phyloP scores from a whole-genome alignment of 2,329 filamentous ascomycete species.

The Metarhizium brunneum region DNA sequence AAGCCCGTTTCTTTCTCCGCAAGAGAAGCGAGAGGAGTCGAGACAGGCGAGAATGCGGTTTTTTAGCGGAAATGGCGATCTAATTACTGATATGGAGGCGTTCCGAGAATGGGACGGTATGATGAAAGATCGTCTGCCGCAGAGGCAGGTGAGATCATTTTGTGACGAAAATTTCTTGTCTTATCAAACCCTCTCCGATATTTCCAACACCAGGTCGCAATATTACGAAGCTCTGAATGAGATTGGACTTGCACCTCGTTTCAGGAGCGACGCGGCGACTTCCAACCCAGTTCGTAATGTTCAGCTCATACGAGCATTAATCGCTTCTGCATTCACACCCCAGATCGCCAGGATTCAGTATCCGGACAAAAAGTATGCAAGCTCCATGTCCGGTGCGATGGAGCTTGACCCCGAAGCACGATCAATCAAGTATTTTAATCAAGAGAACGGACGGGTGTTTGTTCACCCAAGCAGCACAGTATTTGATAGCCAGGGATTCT shows the following conservation, averaged over 20 bases:
- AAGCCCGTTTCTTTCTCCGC: constrained; percentile 78
- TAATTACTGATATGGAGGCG: constrained; percentile 77
- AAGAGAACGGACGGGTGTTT: constrained; percentile 80
- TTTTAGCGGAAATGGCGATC: constrained; percentile 69
- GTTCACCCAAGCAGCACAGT: constrained; percentile 83
- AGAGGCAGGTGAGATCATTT: constrained; percentile 61
- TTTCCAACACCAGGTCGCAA: constrained; percentile 75
- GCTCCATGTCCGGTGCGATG: constrained; percentile 78
- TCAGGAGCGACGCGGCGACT: constrained; percentile 22
- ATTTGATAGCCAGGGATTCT: constrained; percentile 73
- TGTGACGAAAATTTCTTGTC: constrained; percentile 82
- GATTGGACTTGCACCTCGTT: constrained; percentile 60
- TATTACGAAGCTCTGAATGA: constrained; percentile 81
- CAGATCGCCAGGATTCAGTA: constrained; percentile 89
- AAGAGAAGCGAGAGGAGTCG: constrained; percentile 73
- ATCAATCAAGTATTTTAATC: constrained; percentile 87
- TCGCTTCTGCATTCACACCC: constrained; percentile 68
- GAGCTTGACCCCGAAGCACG: constrained; percentile 87
- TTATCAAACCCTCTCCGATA: constrained; percentile 76
- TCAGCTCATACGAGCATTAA: constrained; percentile 56
- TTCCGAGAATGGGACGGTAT: constrained; percentile 75
- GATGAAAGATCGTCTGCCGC: constrained; percentile 45
- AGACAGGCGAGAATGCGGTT: constrained; percentile 69
- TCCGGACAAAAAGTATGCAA: constrained; percentile 90
- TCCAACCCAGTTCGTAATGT: constrained; percentile 21